Evolutionary conservation across 2,329 filamentous ascomycete species (phyloP), one percentile per base, ranked within the genome.

Genomic region (Venturiaceae sp.): DNA sequence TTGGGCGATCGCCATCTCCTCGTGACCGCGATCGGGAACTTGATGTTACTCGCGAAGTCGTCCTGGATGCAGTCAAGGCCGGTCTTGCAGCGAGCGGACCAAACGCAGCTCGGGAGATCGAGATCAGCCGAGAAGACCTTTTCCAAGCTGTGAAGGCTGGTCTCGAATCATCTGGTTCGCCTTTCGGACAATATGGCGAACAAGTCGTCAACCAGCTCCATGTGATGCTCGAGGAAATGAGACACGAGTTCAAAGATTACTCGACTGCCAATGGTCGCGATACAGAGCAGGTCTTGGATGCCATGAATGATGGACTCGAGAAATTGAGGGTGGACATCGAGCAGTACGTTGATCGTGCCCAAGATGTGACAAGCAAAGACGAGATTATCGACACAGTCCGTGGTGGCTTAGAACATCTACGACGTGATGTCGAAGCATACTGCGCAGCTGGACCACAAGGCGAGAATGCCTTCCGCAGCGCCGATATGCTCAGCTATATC

Each of bases 231-330:
- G 77, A 83, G 37, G 79, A 78, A 41, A 84, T 86, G 76, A 83
- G 82, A 59, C 74, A 75, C 5, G 83, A 86, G 64, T 83, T 87
- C 69, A 91, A 92, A 69, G 83, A 92, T 65, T 92, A 90, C 64
- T 86, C 90, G 21, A 83, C 88, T 3, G 86, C 87, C 62, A 89
- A 85, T 64, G 89, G 87, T 41, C 82, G 85, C 60, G 90, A 94
- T 68, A 92, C 90, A 0, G 91, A 96, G 69, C 90, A 96, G 69
- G 85, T 95, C 13, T 77, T 96, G 4, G 89, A 94, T 69, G 88
- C 90, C 0, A 86, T 95, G 46, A 92, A 90, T 64, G 90, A 95
- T 67, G 91, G 91, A 0, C 80, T 96, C 14, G 90, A 95, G 64
- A 86, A 83, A 63, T 81, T 97, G 6, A 85, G 90, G 11, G 75